Conservation (phyloP, 768 basidiomycete genomes). For the Mycena rosella region DNA sequence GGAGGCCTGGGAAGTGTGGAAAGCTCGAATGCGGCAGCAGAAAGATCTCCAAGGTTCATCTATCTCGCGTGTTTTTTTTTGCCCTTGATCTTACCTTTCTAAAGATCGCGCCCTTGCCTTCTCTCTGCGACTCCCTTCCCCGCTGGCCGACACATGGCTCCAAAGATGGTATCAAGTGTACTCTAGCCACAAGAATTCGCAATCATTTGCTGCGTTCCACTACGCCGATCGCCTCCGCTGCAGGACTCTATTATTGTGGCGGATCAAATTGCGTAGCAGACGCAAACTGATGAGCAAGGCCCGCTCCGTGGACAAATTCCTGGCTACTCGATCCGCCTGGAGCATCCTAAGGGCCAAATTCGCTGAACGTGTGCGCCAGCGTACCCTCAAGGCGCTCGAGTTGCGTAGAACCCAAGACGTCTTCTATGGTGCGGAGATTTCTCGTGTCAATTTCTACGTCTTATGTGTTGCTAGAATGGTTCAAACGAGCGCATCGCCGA, state of each 20-base stretch:
- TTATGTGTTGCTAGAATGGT: conserved; percentile 29
- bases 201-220: conserved; percentile 63
- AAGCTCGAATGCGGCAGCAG: conserved; percentile 54
- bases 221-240: conserved; percentile 56
- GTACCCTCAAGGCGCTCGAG: conserved; percentile 60
- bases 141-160: conserved; percentile 51
- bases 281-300: conserved; percentile 67
- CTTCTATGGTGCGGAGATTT: conserved; percentile 47
- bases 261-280: conserved; percentile 62
- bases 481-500: conserved; percentile 26
- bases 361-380: conserved; percentile 58
- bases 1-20: conserved; percentile 65
- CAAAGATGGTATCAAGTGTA: conserved; percentile 61
- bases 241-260: conserved; percentile 66
- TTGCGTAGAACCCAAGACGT: conserved; percentile 48
- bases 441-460: background rate
- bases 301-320: conserved; percentile 63
- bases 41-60: conserved; percentile 61
- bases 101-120: conserved; percentile 67
- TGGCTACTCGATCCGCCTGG: conserved; percentile 63
- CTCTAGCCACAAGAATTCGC: conserved; percentile 60
- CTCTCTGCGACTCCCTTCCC: conserved; percentile 58
- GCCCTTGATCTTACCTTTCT: conserved; percentile 30
- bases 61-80: conserved; percentile 5
- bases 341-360: conserved; percentile 61